phyloP scores from a whole-genome alignment of 441 rosid species.

The Populus hybrid region DNA sequence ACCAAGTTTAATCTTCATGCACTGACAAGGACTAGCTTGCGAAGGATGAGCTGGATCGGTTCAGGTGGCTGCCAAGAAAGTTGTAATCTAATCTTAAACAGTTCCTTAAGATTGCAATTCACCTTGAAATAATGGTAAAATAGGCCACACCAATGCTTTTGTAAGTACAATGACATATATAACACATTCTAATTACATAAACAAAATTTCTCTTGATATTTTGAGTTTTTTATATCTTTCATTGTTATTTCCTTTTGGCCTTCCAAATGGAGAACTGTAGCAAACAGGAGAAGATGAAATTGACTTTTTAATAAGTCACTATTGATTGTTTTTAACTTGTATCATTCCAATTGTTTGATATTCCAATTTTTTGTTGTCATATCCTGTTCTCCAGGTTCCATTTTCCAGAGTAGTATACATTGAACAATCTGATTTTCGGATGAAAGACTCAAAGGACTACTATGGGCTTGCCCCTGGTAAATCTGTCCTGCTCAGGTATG shows the following conservation, averaged over 20 bases:
- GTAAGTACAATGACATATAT: no score
- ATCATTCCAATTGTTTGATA: not conserved
- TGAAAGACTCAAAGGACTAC: constrained; percentile 91
- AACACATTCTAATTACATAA: no score
- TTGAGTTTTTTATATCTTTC: not conserved
- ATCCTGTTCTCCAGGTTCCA: constrained; percentile 53
- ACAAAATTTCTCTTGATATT: no score
- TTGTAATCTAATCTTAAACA: not conserved
- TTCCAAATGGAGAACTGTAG: not conserved
- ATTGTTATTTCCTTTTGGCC: not conserved
- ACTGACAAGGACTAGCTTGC: not conserved
- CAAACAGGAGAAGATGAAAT: not conserved
- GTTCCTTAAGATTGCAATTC: not conserved
- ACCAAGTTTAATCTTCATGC: not conserved
- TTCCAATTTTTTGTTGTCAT: not conserved
- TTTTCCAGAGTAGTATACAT: constrained; percentile 81
- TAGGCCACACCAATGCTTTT: not conserved
- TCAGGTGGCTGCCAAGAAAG: not conserved
- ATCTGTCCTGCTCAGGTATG: constrained; percentile 79
- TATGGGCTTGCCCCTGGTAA: constrained; percentile 97
- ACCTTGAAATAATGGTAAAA: not conserved
- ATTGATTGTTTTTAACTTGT: not conserved
- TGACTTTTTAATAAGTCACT: not conserved
- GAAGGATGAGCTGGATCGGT: not conserved
- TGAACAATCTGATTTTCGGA: constrained; percentile 83